phyloP scores from a whole-genome alignment of 2,329 filamentous ascomycete genomes.

The Erysiphe pulchra region DNA sequence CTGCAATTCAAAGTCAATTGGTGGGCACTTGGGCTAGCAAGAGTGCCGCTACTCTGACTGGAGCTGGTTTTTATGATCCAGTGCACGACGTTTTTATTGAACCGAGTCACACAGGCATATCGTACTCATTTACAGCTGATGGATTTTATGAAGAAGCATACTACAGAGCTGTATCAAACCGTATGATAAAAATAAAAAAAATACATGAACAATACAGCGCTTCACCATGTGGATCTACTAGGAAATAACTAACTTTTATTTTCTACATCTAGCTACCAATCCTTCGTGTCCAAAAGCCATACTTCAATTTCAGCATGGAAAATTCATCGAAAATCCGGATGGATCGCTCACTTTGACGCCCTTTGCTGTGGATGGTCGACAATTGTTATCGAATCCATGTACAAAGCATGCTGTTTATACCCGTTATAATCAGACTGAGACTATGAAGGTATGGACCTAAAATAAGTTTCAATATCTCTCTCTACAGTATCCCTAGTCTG shows the following conservation, averaged over 20 bases:
- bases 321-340: constrained; percentile 26
- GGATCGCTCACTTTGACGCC: constrained; percentile 33
- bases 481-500: too few species aligned
- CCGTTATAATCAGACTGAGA: constrained; percentile 38
- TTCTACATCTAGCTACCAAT: constrained; percentile 19
- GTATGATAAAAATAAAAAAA: constrained; percentile 16
- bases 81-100: constrained; percentile 38
- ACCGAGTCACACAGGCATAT: constrained; percentile 39
- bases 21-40: constrained; percentile 53
- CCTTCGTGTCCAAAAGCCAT: constrained; percentile 37
- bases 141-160: constrained; percentile 44
- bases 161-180: constrained; percentile 43
- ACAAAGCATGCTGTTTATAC: constrained; percentile 29
- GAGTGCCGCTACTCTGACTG: constrained; percentile 40
- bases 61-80: constrained; percentile 45
- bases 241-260: too few species aligned
- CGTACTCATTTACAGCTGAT: constrained; percentile 45
- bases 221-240: too few species aligned
- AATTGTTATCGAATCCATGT: constrained; percentile 40
- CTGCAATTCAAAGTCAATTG: constrained; percentile 21
- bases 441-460: constrained; percentile 24
- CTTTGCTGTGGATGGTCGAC: constrained; percentile 38
- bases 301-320: constrained; percentile 52
- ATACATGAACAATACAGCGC: not conserved
- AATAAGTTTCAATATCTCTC: not conserved